These are phyloP conservation scores for Heterobasidion annosum DNA, from an alignment of 1,284 basidiomycete genomes.

Conservation along the genomic window DNA sequence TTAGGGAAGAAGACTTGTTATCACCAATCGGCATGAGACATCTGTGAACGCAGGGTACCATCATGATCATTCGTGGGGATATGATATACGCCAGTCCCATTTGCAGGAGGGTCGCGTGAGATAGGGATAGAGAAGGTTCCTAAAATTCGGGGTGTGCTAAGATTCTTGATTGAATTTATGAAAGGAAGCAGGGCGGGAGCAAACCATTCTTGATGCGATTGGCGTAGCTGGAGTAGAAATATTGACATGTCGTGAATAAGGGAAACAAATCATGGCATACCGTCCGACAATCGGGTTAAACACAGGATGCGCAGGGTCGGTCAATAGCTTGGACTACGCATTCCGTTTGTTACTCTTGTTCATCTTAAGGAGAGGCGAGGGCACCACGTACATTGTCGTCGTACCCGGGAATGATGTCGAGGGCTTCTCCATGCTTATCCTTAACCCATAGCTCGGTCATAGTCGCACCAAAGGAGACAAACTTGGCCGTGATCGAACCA, in stretches of 20 bases:
- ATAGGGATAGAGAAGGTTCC: constrained; percentile 50
- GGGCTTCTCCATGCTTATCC: constrained; percentile 31
- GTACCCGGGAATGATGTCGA: constrained; percentile 44
- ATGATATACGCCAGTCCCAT: constrained; percentile 37
- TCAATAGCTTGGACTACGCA: constrained; percentile 27
- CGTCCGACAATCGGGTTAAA: constrained; percentile 42
- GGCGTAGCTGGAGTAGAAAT: constrained; percentile 25
- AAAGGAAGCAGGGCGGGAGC: background rate
- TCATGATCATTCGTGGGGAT: constrained; percentile 41
- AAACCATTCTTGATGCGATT: constrained; percentile 44
- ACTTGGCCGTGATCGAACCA: constrained; percentile 43
- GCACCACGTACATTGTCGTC: constrained; percentile 34
- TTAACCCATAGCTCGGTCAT: constrained; percentile 45
- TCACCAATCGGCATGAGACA: no score
- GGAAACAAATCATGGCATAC: constrained; percentile 14
- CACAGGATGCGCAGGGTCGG: constrained; percentile 38
- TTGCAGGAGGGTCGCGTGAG: constrained; percentile 34
- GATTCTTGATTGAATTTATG: background rate
- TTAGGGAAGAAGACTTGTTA: constrained; percentile 13
- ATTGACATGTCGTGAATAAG: background rate
- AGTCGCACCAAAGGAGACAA: constrained; percentile 43
- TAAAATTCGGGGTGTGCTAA: constrained; percentile 9
- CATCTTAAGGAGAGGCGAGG: background rate
- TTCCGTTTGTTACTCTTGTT: no score
- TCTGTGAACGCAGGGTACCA: constrained; percentile 13